Base-by-base conservation (phyloP, 768 basidiomycete genomes). In the Dioszegia hungarica region DNA sequence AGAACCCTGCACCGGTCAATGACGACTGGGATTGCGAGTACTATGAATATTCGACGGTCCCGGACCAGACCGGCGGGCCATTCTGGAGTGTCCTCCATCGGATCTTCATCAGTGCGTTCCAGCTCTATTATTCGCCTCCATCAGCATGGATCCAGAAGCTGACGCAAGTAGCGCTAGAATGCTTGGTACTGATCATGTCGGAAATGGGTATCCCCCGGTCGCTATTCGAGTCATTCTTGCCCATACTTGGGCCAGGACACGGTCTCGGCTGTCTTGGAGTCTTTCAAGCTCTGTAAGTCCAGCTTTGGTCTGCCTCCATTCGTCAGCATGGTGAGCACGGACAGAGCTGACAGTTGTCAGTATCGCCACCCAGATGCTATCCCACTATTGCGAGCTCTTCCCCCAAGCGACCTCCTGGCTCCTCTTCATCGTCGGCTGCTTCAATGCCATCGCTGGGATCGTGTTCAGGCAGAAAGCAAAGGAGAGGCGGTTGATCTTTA, bases 31-130 rank as follows among this genome's bases (percentile, higher is more conserved):
- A 87, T 66, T 85, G 84, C 67, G 88, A 91, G 64, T 92, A 91
- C 74, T 87, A 89, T 62, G 79, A 83, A 84, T 89, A 75, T 48
- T 58, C 52, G 5, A 56, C 89, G 2, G 89, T 95, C 4, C 91
- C 91, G 3, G 89, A 90, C 75, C 90, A 94, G 74, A 82, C 88
- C 28, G 91, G 88, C 19, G 91, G 91, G 25, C 82, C 84, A 9
- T 94, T 95, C 78, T 95, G 90, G 88, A 88, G 89, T 4, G 85
- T 94, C 60, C 79, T 93, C 61, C 89, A 90, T 76, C 81, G 89
- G 58, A 81, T 94, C 54, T 82, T 94, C 75, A 89, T 94, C 75
- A 83, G 74, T 73, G 40, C 34, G 45, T 48, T 6, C n/a, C n/a
- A n/a, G n/a, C n/a, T n/a, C n/a, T n/a, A n/a, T n/a, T 28, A 51